A percentile compares a stretch with the other conserved stretches of the same genome.
Evolutionary conservation across 1,139 yeast genomes (phyloP).

Genomic region (Blastobotrys arbuscula): DNA sequence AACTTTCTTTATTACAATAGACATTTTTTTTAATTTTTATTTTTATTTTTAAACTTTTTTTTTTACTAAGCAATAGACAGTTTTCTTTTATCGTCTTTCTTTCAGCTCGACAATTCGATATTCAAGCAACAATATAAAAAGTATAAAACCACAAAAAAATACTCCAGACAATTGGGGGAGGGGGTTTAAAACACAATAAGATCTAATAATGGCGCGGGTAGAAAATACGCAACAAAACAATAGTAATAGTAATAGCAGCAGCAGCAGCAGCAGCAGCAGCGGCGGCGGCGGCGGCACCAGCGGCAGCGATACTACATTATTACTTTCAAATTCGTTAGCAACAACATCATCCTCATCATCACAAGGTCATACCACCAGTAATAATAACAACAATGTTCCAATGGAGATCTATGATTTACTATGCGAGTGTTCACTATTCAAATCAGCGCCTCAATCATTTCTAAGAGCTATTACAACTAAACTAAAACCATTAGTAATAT

Average conservation of each 20-base stretch:
- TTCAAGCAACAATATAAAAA: no score
- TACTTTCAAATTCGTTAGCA: background rate
- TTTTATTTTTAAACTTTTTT: no score
- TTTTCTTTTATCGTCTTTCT: no score
- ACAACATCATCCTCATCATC: background rate
- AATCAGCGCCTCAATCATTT: constrained; percentile 60
- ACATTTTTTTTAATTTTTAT: no score
- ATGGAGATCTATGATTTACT: constrained; percentile 46
- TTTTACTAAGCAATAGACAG: no score
- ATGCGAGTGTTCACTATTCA: constrained; percentile 56
- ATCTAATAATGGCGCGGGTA: background rate
- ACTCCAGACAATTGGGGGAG: no score
- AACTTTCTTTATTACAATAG: no score
- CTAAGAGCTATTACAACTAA: constrained; percentile 54
- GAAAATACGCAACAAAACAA: background rate
- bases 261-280: no score
- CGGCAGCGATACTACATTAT: background rate
- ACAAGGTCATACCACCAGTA: background rate
- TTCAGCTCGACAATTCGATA: no score
- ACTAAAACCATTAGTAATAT: constrained; percentile 52
- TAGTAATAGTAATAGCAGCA: no score
- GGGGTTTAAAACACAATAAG: background rate
- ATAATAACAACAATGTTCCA: constrained; percentile 14
- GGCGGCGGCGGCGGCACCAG: background rate
- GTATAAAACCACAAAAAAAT: background rate